phyloP scores from a whole-genome alignment of 768 basidiomycete species.

The Trametes meyenii region DNA sequence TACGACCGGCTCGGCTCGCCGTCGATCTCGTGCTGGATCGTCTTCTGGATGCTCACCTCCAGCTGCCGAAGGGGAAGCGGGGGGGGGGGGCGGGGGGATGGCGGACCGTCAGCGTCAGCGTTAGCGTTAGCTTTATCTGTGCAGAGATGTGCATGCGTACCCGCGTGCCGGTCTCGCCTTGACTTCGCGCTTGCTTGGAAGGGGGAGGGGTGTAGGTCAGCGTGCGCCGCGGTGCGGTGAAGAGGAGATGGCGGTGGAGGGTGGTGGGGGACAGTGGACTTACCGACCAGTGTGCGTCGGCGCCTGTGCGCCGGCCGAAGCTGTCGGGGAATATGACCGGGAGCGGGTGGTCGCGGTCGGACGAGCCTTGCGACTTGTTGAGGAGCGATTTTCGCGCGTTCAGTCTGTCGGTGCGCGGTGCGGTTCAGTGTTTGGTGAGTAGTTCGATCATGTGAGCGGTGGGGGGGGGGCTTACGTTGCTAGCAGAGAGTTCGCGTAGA shows the following conservation, averaged over 20 bases:
- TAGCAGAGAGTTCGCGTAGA: conserved; percentile 34
- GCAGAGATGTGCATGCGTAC: not conserved
- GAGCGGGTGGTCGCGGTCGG: conserved; percentile 24
- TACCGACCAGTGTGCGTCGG: conserved; percentile 18
- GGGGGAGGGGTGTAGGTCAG: too few species aligned
- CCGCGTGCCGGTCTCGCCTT: conserved; percentile 10
- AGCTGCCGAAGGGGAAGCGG: conserved; percentile 13
- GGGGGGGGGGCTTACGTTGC: conserved; percentile 24
- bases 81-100: too few species aligned
- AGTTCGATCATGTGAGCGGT: not conserved
- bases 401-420: conserved; percentile 19
- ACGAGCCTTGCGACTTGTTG: conserved; percentile 21
- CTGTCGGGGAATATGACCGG: conserved; percentile 25
- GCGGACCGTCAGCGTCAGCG: too few species aligned
- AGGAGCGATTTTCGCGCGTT: conserved; percentile 24
- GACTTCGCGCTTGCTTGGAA: not conserved
- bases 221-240: not conserved
- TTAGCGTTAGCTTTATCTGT: too few species aligned
- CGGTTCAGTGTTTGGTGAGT: not conserved
- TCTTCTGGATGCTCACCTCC: conserved; percentile 33
- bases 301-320: conserved; percentile 6
- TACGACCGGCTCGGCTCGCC: conserved; percentile 12
- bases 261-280: not conserved
- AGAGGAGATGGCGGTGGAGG: not conserved
- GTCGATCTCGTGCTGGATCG: conserved; percentile 29